phyloP scores from a whole-genome alignment of 2,329 filamentous ascomycete species.

The Aureobasidium sp. region DNA sequence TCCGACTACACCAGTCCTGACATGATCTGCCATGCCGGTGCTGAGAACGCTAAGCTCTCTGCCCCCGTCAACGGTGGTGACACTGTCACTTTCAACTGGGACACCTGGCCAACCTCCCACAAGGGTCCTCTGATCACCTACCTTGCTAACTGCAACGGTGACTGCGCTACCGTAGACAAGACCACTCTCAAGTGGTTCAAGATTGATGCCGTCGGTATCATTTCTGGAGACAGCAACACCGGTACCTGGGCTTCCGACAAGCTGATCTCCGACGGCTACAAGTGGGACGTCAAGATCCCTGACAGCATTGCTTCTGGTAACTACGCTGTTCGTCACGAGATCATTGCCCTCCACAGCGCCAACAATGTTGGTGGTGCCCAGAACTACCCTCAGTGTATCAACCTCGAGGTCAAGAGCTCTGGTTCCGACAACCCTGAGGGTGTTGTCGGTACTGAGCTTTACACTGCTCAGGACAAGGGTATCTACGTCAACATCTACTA shows the following conservation, averaged over 20 bases:
- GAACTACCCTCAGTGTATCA: conserved; percentile 46
- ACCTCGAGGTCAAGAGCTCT: conserved; percentile 52
- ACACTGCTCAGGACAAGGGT: conserved; percentile 51
- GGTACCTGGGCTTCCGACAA: conserved; percentile 51
- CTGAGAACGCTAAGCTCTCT: conserved; percentile 43
- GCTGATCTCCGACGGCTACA: conserved; percentile 41
- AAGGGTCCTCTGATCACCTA: conserved; percentile 59
- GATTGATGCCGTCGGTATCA: conserved; percentile 51
- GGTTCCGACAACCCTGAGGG: conserved; percentile 45
- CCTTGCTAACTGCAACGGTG: conserved; percentile 51
- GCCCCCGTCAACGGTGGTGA: conserved; percentile 56
- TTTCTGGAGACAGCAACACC: conserved; percentile 35
- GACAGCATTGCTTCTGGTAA: conserved; percentile 47
- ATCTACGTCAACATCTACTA: conserved; percentile 55
- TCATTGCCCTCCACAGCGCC: conserved; percentile 53
- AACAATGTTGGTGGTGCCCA: conserved; percentile 37
- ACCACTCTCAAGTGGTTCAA: conserved; percentile 54
- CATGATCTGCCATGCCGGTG: conserved; percentile 45
- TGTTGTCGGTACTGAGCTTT: conserved; percentile 47
- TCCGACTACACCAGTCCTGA: conserved; percentile 21
- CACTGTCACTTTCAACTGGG: conserved; percentile 55
- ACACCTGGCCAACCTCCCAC: conserved; percentile 58
- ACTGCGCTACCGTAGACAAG: conserved; percentile 50
- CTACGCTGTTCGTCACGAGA: conserved; percentile 54
- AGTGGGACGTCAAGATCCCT: conserved; percentile 47